phyloP scores from a whole-genome alignment of 257 asterid species.

The Datura wrightii region DNA sequence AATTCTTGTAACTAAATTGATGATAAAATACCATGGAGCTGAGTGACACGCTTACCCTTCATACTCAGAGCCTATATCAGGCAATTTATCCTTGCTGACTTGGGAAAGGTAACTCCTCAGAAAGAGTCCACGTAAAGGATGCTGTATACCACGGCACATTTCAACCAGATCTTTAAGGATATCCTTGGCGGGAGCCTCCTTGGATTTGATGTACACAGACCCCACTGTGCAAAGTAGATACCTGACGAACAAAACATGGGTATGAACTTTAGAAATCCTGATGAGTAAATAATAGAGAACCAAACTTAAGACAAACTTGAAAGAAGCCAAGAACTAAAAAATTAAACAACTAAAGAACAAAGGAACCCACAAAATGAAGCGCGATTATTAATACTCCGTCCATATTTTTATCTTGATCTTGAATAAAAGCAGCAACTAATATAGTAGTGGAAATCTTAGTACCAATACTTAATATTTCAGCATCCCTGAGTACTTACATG shows the following conservation, averaged over 20 bases:
- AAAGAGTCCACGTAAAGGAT: conserved; percentile 97
- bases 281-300: not conserved
- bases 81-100: conserved; percentile 96
- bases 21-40: conserved; percentile 7
- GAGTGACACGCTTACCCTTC: conserved; percentile 77
- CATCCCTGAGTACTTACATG: not conserved
- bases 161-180: conserved; percentile 97
- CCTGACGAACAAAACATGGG: conserved; percentile 50
- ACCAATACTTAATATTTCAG: not conserved
- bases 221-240: conserved; percentile 98
- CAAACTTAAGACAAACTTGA: not conserved
- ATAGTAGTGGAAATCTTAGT: not conserved
- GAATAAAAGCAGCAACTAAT: not conserved
- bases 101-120: conserved; percentile 97
- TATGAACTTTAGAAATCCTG: conserved; percentile 26
- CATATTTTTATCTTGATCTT: not conserved
- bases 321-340: not conserved
- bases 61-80: conserved; percentile 95
- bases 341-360: not conserved
- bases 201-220: conserved; percentile 90
- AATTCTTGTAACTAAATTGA: conserved; percentile 20
- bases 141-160: conserved; percentile 97
- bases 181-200: conserved; percentile 99
- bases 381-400: not conserved
- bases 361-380: not conserved